A percentile compares a stretch with the other conserved stretches of the same genome.
phyloP scores from a whole-genome alignment of 2,329 filamentous ascomycete genomes.

The Tolypocladium tropicale region DNA sequence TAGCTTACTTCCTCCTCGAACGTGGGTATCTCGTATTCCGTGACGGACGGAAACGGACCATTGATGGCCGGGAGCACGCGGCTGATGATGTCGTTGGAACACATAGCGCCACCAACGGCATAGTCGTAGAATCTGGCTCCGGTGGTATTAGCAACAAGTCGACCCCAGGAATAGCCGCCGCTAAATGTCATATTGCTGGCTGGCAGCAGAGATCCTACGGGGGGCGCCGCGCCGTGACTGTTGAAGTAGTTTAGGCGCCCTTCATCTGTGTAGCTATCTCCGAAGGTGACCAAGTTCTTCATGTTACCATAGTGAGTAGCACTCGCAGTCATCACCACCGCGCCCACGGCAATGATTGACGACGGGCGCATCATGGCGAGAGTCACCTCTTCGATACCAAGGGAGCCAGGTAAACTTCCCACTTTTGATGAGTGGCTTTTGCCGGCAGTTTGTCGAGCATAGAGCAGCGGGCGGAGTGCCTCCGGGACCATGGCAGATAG shows the following conservation, averaged over 20 bases:
- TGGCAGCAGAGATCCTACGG: constrained; percentile 41
- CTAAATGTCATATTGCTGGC: constrained; percentile 42
- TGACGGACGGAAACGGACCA: constrained; percentile 48
- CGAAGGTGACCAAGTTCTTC: constrained; percentile 56
- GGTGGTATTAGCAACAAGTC: constrained; percentile 52
- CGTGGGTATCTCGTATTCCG: constrained; percentile 50
- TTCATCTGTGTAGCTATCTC: constrained; percentile 70
- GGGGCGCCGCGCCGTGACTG: constrained; percentile 50
- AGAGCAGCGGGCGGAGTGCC: neutral
- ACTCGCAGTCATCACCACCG: neutral
- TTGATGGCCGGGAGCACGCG: constrained; percentile 41
- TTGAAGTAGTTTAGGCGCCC: constrained; percentile 54
- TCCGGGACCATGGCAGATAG: neutral
- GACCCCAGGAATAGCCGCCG: constrained; percentile 60
- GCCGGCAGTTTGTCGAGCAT: neutral
- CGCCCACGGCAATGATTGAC: neutral
- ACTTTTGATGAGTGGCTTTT: neutral
- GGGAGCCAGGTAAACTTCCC: neutral
- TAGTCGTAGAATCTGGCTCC: constrained; percentile 54
- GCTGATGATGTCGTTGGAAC: constrained; percentile 56
- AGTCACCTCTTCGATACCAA: neutral
- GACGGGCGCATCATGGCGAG: neutral
- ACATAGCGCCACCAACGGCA: constrained; percentile 62
- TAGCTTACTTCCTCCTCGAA: constrained; percentile 39
- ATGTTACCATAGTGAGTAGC: neutral